Conservation (phyloP, 306 rosid species). For the Lithocarpus polystachyus region DNA sequence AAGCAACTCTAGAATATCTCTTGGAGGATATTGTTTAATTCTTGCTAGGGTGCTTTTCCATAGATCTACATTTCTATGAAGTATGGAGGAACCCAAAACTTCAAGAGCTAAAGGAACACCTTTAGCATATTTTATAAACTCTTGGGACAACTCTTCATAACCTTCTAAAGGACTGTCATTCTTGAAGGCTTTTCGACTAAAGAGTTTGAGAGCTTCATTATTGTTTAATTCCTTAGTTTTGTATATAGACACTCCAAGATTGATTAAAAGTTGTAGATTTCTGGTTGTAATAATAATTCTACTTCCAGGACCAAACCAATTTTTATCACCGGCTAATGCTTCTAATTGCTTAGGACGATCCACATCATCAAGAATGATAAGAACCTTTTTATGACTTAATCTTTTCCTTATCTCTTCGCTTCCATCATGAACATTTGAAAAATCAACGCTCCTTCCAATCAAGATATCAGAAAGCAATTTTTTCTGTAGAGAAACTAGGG, state of each 20-base stretch:
- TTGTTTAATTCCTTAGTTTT: background rate
- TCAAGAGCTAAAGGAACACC: background rate
- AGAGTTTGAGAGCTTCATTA: background rate
- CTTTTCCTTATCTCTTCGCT: too few species aligned
- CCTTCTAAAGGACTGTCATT: background rate
- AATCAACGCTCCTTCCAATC: too few species aligned
- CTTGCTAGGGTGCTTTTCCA: fast-evolving
- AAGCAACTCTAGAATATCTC: background rate
- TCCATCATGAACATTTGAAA: too few species aligned
- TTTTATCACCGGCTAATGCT: background rate
- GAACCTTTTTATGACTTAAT: background rate
- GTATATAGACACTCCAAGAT: background rate
- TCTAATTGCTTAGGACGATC: background rate
- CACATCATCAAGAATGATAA: slow-evolving; percentile 5
- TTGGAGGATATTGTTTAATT: background rate
- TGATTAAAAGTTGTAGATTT: background rate
- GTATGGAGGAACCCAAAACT: background rate
- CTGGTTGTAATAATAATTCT: background rate
- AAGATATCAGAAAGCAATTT: too few species aligned
- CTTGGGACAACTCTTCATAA: background rate
- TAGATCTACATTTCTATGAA: fast-evolving
- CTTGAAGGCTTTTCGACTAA: background rate
- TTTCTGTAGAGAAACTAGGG: too few species aligned
- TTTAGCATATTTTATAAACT: background rate
- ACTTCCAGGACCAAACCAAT: background rate